These are phyloP conservation scores for Ceratobasidium sp. DNA, from an alignment of 1,284 basidiomycete genomes.

Conservation along the genomic window DNA sequence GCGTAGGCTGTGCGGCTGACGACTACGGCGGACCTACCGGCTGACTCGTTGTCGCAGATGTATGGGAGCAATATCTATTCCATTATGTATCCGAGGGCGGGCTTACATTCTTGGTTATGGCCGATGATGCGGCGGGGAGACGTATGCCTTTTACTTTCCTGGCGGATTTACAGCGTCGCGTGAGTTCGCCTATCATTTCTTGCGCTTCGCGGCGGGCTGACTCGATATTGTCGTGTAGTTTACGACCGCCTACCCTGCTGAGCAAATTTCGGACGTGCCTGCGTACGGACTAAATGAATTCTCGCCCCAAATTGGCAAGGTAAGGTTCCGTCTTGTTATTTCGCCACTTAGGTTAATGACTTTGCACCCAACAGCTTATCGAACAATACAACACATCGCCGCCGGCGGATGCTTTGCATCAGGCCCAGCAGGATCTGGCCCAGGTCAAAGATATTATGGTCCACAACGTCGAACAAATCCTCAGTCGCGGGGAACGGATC, in stretches of 20 bases:
- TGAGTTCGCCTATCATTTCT: conserved; percentile 52
- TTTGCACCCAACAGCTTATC: conserved; percentile 68
- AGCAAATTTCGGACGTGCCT: conserved; percentile 59
- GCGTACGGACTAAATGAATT: conserved; percentile 61
- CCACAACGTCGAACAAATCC: conserved; percentile 94
- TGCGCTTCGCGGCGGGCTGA: background rate
- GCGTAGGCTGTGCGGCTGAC: conserved; percentile 49
- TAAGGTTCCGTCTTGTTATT: conserved; percentile 61
- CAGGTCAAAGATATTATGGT: conserved; percentile 99
- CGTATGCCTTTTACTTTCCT: conserved; percentile 96
- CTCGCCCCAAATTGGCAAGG: conserved; percentile 58
- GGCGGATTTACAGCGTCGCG: conserved; percentile 83
- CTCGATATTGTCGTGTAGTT: conserved; percentile 62
- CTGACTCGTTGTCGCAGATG: conserved; percentile 62
- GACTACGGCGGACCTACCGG: background rate
- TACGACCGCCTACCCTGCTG: conserved; percentile 62
- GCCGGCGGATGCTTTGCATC: conserved; percentile 90
- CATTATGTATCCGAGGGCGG: conserved; percentile 94
- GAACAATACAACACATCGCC: conserved; percentile 89
- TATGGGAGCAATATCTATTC: conserved; percentile 96
- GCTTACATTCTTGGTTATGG: conserved; percentile 92
- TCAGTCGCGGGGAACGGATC: conserved; percentile 94
- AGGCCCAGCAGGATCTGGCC: conserved; percentile 91
- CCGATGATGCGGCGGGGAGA: conserved; percentile 89
- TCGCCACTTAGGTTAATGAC: conserved; percentile 63